Evolutionary conservation across 192 early-diverging fungal species (phyloP), one percentile per base, ranked within the genome.

Genomic region (Coemansia sp.): DNA sequence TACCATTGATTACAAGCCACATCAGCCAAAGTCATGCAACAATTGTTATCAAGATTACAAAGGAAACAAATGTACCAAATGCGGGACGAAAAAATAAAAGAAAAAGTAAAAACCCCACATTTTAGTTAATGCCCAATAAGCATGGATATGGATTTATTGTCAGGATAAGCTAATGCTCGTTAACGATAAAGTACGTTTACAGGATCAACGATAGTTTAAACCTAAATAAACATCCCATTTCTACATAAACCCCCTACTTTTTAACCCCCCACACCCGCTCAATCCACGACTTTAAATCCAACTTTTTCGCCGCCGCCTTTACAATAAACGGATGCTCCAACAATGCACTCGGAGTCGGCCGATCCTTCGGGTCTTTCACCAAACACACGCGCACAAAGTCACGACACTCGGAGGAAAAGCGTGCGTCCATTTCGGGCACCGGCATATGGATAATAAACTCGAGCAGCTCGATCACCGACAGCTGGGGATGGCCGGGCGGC

Each of bases 401-500:
- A 41, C 76, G 74, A 47, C 72, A 80, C 35, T 79, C 76, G 3
- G 29, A 7, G 9, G 76, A 75, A 38, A 76, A 84, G 41, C 12
- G 80, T 70, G 80, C 84, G 63, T 88, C 87, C 54, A 94, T 80
- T 47, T 84, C 75, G 12, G 95, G 95, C 15, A 91, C 88, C 1
- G 94, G 92, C 67, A 94, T 88, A 59, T 94, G 89, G 3, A 92
- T 90, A 62, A 99, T 97, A 66, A 90, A 93, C 65, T 94, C 88
- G 56, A 99, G 75, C 21, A 99, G 82, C 73, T 99, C 97, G 76
- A 99, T 94, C 7, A 91, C 91, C 6, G 92, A 84, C 37, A 93
- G 70, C 67, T 88, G 75, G 9, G 87, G 86, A 47, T 89, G 79
- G 11, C 89, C 92, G 1, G 88, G 83, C 17, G 90, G 89, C 48